These are phyloP conservation scores for Eimeria necatrix DNA, from an alignment of 169 alveolate genomes.

Conservation along the genomic window DNA sequence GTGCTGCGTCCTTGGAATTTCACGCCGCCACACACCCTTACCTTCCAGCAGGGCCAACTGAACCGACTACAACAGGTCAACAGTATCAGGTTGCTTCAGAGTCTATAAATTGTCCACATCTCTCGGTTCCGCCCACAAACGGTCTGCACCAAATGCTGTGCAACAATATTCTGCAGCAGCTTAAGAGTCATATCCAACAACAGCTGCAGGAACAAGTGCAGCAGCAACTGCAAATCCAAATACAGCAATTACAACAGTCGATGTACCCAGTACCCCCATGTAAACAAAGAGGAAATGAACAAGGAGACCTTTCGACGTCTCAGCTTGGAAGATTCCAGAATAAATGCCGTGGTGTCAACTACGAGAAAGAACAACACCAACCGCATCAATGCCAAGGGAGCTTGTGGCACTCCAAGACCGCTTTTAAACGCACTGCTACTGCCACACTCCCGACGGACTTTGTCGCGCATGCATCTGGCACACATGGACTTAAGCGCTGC, in stretches of 20 bases:
- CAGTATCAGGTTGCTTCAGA: not conserved
- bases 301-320: not conserved
- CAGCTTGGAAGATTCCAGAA: not conserved
- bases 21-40: not conserved
- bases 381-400: not conserved
- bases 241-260: constrained; percentile 13
- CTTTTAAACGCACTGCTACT: not conserved
- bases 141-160: constrained; percentile 22
- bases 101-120: not conserved
- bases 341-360: not conserved
- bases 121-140: not conserved
- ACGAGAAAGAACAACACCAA: not conserved
- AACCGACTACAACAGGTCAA: not conserved
- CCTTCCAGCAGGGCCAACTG: not conserved
- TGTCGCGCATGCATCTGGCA: not conserved
- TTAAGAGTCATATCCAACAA: not conserved
- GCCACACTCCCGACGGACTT: not conserved
- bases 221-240: not conserved
- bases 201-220: constrained; percentile 38
- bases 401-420: not conserved
- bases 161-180: constrained; percentile 44
- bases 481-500: constrained; percentile 33
- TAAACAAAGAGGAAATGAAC: not conserved
- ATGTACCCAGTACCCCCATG: not conserved
- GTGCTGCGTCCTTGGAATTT: not conserved